Conservation (phyloP, 345 rosid species). For the Xanthoceras sorbifolium region DNA sequence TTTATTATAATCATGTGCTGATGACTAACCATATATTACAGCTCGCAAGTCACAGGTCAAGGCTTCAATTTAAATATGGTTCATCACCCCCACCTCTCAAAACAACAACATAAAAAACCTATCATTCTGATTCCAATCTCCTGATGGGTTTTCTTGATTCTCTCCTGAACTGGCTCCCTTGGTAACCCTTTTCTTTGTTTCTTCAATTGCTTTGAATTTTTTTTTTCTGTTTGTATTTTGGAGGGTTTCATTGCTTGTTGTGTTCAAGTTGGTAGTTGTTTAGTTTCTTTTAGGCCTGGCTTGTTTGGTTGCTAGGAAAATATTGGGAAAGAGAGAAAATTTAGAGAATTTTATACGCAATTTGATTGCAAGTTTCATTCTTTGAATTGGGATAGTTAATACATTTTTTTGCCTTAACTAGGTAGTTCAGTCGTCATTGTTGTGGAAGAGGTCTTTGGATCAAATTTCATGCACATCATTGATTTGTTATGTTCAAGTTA, state of each 20-base stretch:
- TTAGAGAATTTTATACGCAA: neutral
- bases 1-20: too few relatives aligned
- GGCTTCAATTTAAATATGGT: too few relatives aligned
- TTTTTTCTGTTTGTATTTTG: too few relatives aligned
- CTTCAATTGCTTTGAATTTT: neutral
- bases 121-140: neutral
- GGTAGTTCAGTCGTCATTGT: neutral
- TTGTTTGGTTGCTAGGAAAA: neutral
- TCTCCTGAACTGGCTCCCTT: conserved; percentile 60
- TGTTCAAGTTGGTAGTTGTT: neutral
- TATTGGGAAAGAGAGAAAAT: neutral
- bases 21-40: too few relatives aligned
- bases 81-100: neutral
- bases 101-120: too few relatives aligned
- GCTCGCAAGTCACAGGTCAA: too few relatives aligned
- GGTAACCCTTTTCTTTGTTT: conserved; percentile 28
- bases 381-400: conserved; percentile 6
- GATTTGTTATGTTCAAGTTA: too few relatives aligned
- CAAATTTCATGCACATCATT: too few relatives aligned
- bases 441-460: too few relatives aligned
- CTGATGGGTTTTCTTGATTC: conserved; percentile 60
- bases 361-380: neutral
- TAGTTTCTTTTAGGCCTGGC: neutral
- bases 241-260: neutral
- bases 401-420: too few relatives aligned